These are phyloP conservation scores for Salvia sclarea DNA, from an alignment of 305 asterid species.

Conservation along the genomic window DNA sequence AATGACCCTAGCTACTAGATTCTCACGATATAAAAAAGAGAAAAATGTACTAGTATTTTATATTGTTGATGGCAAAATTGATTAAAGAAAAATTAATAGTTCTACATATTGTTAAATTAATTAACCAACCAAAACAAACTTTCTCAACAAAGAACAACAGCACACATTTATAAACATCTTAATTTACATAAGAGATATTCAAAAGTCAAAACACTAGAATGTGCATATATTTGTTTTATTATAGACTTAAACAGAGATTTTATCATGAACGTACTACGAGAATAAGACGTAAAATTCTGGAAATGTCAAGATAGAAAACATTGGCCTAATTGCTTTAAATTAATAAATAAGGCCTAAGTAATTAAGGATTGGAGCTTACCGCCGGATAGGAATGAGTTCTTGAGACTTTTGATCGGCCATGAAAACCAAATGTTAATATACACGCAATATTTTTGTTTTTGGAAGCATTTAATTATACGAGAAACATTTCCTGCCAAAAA, in stretches of 20 bases:
- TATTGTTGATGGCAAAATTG: background rate
- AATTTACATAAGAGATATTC: background rate
- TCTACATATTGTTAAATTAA: background rate
- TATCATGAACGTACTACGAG: background rate
- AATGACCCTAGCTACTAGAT: too few species aligned
- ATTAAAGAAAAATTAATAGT: background rate
- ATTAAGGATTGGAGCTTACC: constrained; percentile 12
- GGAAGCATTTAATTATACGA: background rate
- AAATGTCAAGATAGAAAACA: background rate
- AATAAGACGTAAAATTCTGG: background rate
- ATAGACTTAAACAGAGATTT: too few species aligned
- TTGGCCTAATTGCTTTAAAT: background rate
- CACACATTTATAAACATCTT: background rate
- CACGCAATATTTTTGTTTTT: background rate
- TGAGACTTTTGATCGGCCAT: constrained; percentile 27
- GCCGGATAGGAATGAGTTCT: constrained; percentile 16
- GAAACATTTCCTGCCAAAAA: background rate
- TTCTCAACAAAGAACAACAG: background rate
- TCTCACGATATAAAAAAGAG: too few species aligned
- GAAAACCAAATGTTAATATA: background rate
- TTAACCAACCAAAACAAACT: too few species aligned
- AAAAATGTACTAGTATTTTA: too few species aligned
- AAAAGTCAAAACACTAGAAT: too few species aligned
- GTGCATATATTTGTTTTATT: too few species aligned
- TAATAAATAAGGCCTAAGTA: background rate